A percentile compares a stretch with the other conserved stretches of the same genome.
These are phyloP conservation scores for Globisporangium canariense DNA, from an alignment of 352 stramenopile species.

Conservation along the genomic window DNA sequence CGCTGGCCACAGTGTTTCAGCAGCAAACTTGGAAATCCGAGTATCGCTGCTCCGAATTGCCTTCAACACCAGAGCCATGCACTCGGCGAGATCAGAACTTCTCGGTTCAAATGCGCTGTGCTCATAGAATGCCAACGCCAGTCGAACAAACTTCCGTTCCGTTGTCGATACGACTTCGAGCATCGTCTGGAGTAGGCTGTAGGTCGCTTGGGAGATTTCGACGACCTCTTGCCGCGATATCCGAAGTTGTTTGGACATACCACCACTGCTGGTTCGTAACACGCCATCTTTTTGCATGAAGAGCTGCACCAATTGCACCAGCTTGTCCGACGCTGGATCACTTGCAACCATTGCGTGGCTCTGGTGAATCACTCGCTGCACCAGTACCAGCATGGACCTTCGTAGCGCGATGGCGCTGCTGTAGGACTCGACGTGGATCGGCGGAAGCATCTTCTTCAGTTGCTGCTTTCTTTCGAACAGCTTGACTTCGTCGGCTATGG, in stretches of 20 bases:
- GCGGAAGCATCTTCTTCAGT: slow-evolving; percentile 46
- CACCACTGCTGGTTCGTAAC: slow-evolving; percentile 15
- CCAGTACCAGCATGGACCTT: slow-evolving; percentile 30
- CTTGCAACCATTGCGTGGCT: slow-evolving; percentile 31
- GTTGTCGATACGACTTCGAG: slow-evolving; percentile 22
- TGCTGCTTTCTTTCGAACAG: slow-evolving; percentile 37
- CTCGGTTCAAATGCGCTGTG: slow-evolving; percentile 15
- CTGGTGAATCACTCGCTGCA: slow-evolving; percentile 28
- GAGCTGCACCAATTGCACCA: slow-evolving; percentile 37
- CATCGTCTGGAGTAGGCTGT: slow-evolving; percentile 34
- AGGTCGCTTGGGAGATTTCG: slow-evolving; percentile 28
- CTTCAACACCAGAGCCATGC: slow-evolving; percentile 23
- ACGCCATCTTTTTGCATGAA: slow-evolving; percentile 37
- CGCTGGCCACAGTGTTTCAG: slow-evolving; percentile 34
- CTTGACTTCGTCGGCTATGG: slow-evolving; percentile 23
- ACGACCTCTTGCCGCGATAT: slow-evolving; percentile 23
- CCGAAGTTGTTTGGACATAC: slow-evolving; percentile 5
- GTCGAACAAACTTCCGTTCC: slow-evolving; percentile 35
- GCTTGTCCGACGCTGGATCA: slow-evolving; percentile 26
- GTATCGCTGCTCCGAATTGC: slow-evolving; percentile 24
- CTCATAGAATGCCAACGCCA: slow-evolving; percentile 35
- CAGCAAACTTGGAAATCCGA: slow-evolving; percentile 26
- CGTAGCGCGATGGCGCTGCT: slow-evolving; percentile 31
- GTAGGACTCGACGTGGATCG: slow-evolving; percentile 43
- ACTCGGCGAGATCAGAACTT: slow-evolving; percentile 19